Base-by-base conservation (phyloP, 116 monocot genomes). In the Zostera marina region DNA sequence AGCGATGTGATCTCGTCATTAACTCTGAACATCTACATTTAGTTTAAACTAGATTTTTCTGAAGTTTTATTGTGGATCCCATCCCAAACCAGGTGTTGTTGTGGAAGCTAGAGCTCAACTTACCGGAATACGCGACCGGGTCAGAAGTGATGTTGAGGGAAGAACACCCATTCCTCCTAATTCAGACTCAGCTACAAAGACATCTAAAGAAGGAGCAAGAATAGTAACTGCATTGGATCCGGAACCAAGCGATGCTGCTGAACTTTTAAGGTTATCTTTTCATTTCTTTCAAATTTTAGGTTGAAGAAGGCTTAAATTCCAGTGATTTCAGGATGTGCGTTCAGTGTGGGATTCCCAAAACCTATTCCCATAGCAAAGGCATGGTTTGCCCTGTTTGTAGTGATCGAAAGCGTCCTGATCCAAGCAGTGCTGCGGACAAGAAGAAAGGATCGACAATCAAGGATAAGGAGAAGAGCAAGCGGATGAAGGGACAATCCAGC, bases 391-490 rank as follows among this genome's bases (percentile, higher is more conserved):
- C 84, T 9, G 38, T 79, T 0, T 94, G 94, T 45, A 71, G 79
- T 8, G 94, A 94, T 68, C 74, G 79, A 22, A 81, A 83, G 62
- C 64, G 47, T 47, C 19, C 71, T 9, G 82, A 84, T 22, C 66
- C 78, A 15, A 64, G 20, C 22, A 71, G 69, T 19, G 74, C 66
- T 17, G 4, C 56, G 2, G 88, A 88, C 20, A 86, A 86, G 69
- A 81, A 76, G 75, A 94, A 85, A 63, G 94, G 94, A 0, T 83
- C 83, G 0, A 66, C 70, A 0, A 63, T 93, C 46, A 93, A 93
- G 63, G 93, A 87, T 5, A 93, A 94, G 60, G 94, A 94, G 68
- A 94, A 94, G 77, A 88, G 63, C 47, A 94, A 94, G 72, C 70
- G 94, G 62, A 88, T 94, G 88, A 88, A 75, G 61, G 94, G 94